Percentiles rank a stretch among this genome's conserved stretches.
Evolutionary conservation across 2,329 filamentous ascomycete species (phyloP).

Genomic region (Fusarium austroafricanum): DNA sequence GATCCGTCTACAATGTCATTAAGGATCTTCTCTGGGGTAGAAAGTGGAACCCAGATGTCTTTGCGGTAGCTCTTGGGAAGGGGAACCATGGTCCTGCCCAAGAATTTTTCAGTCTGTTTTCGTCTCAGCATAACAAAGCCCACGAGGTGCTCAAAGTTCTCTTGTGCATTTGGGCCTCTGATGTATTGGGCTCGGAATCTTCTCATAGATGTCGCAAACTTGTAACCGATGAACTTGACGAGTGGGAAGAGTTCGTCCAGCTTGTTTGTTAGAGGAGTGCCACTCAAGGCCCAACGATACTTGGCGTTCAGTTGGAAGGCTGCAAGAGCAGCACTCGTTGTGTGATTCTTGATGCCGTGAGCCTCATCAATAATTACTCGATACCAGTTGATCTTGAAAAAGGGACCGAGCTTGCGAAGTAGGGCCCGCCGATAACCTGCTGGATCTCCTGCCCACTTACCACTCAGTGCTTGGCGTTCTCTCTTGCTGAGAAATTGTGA

Average conservation of each 20-base stretch:
- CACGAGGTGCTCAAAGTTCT: conserved; percentile 35
- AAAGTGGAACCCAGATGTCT: not conserved
- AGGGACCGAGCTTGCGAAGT: conserved; percentile 53
- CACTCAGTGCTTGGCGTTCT: not conserved
- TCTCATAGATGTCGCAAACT: not conserved
- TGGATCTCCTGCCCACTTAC: not conserved
- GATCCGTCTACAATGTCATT: not conserved
- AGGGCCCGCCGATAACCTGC: conserved; percentile 46
- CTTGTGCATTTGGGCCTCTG: not conserved
- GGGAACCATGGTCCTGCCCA: not conserved
- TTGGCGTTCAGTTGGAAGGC: conserved; percentile 46
- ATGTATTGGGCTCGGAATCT: conserved; percentile 36
- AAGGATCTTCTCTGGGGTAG: not conserved
- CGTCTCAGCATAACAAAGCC: conserved; percentile 46
- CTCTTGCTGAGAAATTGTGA: conserved; percentile 21
- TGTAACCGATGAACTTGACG: conserved; percentile 48
- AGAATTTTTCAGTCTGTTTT: not conserved
- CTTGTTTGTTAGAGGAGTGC: conserved; percentile 52
- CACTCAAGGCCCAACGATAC: conserved; percentile 52
- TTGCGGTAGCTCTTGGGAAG: not conserved
- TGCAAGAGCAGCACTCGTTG: conserved; percentile 33
- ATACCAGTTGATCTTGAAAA: conserved; percentile 56
- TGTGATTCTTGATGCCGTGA: conserved; percentile 65
- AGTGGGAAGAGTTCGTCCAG: conserved; percentile 52
- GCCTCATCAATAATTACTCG: conserved; percentile 69